These are phyloP conservation scores for Colletotrichum plurivorum DNA, from an alignment of 2,329 filamentous ascomycete species.

Conservation along the genomic window DNA sequence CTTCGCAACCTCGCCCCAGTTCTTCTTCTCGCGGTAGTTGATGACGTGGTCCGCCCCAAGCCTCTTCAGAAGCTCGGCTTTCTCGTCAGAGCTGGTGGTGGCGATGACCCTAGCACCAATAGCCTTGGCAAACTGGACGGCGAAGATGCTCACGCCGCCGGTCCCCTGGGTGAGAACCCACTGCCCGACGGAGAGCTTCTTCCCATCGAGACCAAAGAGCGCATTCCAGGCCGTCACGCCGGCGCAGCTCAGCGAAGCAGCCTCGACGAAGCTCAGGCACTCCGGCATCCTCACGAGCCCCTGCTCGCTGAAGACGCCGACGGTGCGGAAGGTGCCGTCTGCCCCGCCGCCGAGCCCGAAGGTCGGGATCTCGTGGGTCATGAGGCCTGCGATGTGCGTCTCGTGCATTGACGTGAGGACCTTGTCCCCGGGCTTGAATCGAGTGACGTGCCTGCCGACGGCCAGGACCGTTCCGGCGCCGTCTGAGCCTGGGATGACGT, in stretches of 20 bases:
- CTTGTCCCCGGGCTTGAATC: conserved; percentile 66
- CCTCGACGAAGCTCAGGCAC: conserved; percentile 68
- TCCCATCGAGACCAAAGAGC: conserved; percentile 64
- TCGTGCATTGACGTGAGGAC: conserved; percentile 54
- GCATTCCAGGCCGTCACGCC: conserved; percentile 72
- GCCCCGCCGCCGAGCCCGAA: conserved; percentile 53
- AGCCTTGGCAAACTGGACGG: conserved; percentile 58
- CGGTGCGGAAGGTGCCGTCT: conserved; percentile 50
- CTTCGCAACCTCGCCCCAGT: conserved; percentile 57
- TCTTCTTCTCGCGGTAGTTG: conserved; percentile 56
- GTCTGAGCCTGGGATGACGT: conserved; percentile 58
- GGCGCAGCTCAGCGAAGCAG: conserved; percentile 69
- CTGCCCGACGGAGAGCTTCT: conserved; percentile 50
- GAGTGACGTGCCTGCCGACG: conserved; percentile 62
- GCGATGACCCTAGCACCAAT: conserved; percentile 58
- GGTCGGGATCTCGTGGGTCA: conserved; percentile 48
- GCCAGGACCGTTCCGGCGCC: conserved; percentile 65
- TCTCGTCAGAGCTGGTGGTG: conserved; percentile 60
- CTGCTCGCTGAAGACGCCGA: conserved; percentile 57
- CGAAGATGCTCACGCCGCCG: conserved; percentile 58
- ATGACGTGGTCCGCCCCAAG: conserved; percentile 59
- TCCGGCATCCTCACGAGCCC: conserved; percentile 73
- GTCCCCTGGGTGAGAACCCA: conserved; percentile 58
- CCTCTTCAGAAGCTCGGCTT: conserved; percentile 55
- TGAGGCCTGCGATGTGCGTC: conserved; percentile 53